Base-by-base conservation (phyloP, 176 grass and related monocot species). In the Rhynchospora breviuscula region DNA sequence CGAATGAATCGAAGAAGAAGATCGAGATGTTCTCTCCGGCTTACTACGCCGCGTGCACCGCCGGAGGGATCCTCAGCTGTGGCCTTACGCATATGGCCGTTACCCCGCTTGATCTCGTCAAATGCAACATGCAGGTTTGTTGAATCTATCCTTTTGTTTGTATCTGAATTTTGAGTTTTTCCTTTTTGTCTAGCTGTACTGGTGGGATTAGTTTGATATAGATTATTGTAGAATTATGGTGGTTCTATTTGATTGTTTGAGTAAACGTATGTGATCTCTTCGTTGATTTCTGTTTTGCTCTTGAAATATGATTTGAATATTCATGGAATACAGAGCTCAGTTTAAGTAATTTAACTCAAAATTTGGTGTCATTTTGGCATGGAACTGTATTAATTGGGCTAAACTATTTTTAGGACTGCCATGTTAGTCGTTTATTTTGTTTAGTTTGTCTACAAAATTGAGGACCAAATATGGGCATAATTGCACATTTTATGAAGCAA, bases 91-190 rank as follows among this genome's bases (percentile, higher is more conserved):
- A 97, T 86, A 92, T 78, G 86, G 86, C 91, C 57, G 94, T 97
- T 7, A 97, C 94, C 60, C 91, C 91, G 65, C 91, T 97, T 33
- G 94, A 97, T 44, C 89, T 97, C 63, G 91, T 97, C 88, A 97
- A 97, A 84, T 94, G 94, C 81, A 97, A 97, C 86, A 94, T 94
- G 83, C 94, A 97, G 94, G 94, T 91, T 6, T 23, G 78, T 51
- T 43, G 59, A 52, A 26, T 26, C 0, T 83, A 29, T 13, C 33
- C 6, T 74, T 70, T 22, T 54, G 45, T 70, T 22, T 54, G 45
- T 72, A 77, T 48, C 21, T 23, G 51, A 3, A 21, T 63, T 73
- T 73, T 62, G 5, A 22, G 19, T 3, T 1, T 48, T 56, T n/a
- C n/a, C n/a, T n/a, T n/a, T 58, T 56, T 53, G 35, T n/a, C 0